Base-by-base conservation (phyloP, 257 asterid genomes). In the Eucommia ulmoides region DNA sequence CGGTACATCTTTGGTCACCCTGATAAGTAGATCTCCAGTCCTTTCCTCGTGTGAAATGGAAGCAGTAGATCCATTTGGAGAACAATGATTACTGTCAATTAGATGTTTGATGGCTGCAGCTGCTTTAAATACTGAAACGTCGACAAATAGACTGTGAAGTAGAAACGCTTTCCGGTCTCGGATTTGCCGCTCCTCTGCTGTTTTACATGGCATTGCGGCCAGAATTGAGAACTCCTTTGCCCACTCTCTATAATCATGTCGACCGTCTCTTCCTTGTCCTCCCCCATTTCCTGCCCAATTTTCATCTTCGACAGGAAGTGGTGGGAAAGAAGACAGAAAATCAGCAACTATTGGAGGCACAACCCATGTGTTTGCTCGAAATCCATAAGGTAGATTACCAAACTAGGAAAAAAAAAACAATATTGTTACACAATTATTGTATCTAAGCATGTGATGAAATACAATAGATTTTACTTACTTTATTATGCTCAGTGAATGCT, bases 261-360 rank as follows among this genome's bases (percentile, higher is more conserved):
- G 68, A 22, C 73, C 78, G 2, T 67, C 76, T 70, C 77, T 63
- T 24, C 94, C 85, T 50, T 69, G 89, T 17, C 94, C 94, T 21
- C 94, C 94, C 23, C 94, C 94, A 65, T 73, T 74, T 59, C 94
- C 94, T 53, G 89, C 89, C 94, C 94, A 82, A 23, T 73, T 74
- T 61, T 78, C 83, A 51, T 82, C 94, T 62, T 82, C 94, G 20
- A 64, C 54, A 0, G 94, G 94, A 55, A 82, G 75, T 21, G 78
- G 78, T 53, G 86, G 81, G 55, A 82, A 82, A 33, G 33, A 33
- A 0, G 73, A 79, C 19, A 81, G 83, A 41, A 57, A 72, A 62
- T 79, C 89, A 41, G 86, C 71, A 58, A 74, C 78, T 42, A 74
- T 53, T 26, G 89, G 68, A 14, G 86, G 89, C 7, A 74, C 83